Conservation (phyloP, 2,329 filamentous ascomycete species). For the Aspergillus sp. region DNA sequence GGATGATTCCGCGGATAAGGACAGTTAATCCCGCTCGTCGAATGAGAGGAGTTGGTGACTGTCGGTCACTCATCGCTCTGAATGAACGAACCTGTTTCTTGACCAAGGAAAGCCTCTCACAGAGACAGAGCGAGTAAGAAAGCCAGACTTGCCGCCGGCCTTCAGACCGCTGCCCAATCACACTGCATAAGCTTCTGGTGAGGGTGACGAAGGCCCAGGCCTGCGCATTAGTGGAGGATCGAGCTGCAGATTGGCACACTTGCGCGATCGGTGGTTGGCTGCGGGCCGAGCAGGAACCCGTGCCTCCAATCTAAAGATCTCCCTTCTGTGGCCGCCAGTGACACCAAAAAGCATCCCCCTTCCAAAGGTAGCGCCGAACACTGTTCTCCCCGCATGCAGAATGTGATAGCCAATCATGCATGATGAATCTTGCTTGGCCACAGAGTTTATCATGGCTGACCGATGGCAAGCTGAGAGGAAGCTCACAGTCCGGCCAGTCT, state of each 20-base stretch:
- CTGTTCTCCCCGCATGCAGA: conserved; percentile 16
- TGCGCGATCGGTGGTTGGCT: conserved; percentile 11
- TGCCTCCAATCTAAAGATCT: conserved; percentile 17
- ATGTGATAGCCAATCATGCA: conserved; percentile 20
- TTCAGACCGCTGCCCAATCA: conserved; percentile 18
- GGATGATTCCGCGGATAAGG: neutral
- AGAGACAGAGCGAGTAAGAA: conserved; percentile 18
- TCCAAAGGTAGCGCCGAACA: neutral
- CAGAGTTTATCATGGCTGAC: conserved; percentile 9
- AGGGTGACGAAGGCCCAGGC: conserved; percentile 20
- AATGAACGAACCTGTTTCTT: neutral
- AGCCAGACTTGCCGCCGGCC: conserved; percentile 19
- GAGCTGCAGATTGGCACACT: conserved; percentile 18
- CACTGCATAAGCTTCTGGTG: neutral
- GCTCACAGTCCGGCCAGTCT: conserved; percentile 8
- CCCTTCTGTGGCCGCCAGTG: neutral
- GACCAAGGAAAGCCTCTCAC: conserved; percentile 4
- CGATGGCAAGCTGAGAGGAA: conserved; percentile 14
- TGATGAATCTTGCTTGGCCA: neutral
- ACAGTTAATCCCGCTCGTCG: neutral
- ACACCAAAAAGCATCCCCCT: conserved; percentile 1
- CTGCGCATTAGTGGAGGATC: conserved; percentile 23
- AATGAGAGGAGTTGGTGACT: neutral
- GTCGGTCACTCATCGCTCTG: neutral
- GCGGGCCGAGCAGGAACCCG: conserved; percentile 12